These are phyloP conservation scores for Talaromyces borbonicus DNA, from an alignment of 495 filamentous ascomycete species.

Conservation along the genomic window DNA sequence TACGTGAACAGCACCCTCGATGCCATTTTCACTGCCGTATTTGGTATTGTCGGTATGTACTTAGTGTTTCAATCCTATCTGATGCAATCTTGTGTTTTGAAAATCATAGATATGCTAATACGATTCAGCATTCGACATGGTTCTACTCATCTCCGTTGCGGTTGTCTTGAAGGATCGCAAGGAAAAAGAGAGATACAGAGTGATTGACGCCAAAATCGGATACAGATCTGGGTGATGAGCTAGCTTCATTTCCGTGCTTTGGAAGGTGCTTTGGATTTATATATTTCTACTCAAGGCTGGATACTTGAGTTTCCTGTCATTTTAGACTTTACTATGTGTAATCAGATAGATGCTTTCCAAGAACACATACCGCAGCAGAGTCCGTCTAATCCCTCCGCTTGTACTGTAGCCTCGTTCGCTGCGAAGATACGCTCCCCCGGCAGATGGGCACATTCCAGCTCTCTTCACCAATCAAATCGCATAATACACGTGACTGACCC, in stretches of 20 bases:
- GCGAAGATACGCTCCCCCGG: no score
- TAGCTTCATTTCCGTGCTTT: neutral
- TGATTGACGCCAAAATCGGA: conserved; percentile 65
- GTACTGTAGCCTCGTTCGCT: no score
- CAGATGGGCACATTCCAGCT: no score
- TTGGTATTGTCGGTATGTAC: conserved; percentile 60
- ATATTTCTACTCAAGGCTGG: neutral
- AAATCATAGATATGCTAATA: no score
- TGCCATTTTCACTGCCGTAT: conserved; percentile 63
- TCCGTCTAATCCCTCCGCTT: no score
- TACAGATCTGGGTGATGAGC: conserved; percentile 20
- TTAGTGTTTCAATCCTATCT: no score
- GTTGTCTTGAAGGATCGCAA: conserved; percentile 64
- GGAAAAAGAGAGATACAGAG: conserved; percentile 57
- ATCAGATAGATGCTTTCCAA: no score
- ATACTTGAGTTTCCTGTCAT: conserved; percentile 1
- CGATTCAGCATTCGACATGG: conserved; percentile 41
- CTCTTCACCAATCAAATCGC: no score
- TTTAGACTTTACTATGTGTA: no score
- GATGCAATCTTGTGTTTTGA: no score
- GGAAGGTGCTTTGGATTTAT: neutral
- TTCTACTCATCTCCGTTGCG: conserved; percentile 53
- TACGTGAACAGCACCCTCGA: conserved; percentile 61
- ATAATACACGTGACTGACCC: no score
- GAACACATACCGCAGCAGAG: no score